phyloP scores from a whole-genome alignment of 2,329 filamentous ascomycete species.

The Epichloe gansuensis region DNA sequence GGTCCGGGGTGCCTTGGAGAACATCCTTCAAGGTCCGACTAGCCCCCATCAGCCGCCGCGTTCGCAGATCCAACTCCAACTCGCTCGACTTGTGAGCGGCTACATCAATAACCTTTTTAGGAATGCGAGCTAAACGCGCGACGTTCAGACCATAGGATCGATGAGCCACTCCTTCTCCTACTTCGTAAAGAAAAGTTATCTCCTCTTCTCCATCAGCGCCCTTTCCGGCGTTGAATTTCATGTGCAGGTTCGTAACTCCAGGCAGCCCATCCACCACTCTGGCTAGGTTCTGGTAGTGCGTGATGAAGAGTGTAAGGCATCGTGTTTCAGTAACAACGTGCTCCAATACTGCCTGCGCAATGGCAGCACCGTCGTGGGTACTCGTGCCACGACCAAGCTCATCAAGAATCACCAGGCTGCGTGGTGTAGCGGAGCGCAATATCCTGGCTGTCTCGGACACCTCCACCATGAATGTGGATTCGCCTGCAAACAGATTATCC shows the following conservation, averaged over 20 bases:
- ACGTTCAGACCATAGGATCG: constrained; percentile 92
- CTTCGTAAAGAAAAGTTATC: constrained; percentile 89
- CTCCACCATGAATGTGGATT: constrained; percentile 97
- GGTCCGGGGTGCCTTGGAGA: constrained; percentile 23
- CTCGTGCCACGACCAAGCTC: constrained; percentile 88
- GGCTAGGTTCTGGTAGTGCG: constrained; percentile 84
- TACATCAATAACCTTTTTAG: constrained; percentile 61
- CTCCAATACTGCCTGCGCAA: constrained; percentile 81
- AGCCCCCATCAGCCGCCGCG: constrained; percentile 44
- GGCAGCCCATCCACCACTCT: constrained; percentile 55
- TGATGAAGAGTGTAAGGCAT: constrained; percentile 88
- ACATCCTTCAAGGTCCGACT: constrained; percentile 30
- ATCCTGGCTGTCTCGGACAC: constrained; percentile 86
- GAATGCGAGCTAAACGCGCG: constrained; percentile 71
- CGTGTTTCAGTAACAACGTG: constrained; percentile 63
- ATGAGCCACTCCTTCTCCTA: constrained; percentile 82
- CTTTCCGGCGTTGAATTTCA: constrained; percentile 56
- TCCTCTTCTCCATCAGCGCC: constrained; percentile 48
- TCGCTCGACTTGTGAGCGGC: constrained; percentile 69
- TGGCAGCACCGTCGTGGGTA: constrained; percentile 92
- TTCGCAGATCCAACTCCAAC: constrained; percentile 61
- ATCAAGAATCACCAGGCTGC: constrained; percentile 81
- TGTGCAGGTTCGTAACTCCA: constrained; percentile 78
- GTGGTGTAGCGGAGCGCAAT: constrained; percentile 72
- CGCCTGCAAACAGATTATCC: constrained; percentile 90